Base-by-base conservation (phyloP, 495 filamentous ascomycete species). In the Penicillium cinerascens region DNA sequence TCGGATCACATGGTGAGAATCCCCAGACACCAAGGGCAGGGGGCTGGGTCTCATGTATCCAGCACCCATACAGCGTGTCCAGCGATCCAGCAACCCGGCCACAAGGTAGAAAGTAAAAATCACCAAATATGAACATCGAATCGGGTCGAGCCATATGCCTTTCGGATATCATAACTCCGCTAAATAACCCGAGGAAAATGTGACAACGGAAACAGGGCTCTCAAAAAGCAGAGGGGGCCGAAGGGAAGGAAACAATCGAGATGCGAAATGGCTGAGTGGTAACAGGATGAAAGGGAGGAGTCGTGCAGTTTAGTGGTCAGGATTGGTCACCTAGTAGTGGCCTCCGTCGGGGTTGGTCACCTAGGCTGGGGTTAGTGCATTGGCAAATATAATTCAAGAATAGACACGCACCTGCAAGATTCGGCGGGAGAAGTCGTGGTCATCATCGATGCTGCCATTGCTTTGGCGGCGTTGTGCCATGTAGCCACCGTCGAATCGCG, bases 401-500 rank as follows among this genome's bases (percentile, higher is more conserved):
- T 8, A 21, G 49, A 1, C 47, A 71, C 80, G 50, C 75, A 93
- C 93, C 84, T 93, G 89, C 65, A 98, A 78, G 68, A 98, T 96
- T 63, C 87, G 87, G 69, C 93, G 82, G 51, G 93, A 97, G 73
- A 97, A 98, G 70, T 97, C 93, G 68, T 95, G 84, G 72, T 96
- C 93, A 67, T 98, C 95, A 59, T 92, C 92, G 65, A 98, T 97
- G 73, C 92, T 97, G 59, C 92, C 93, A 70, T 92, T 89, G 71
- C 93, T 97, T 75, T 92, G 84, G 68, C 93, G 83, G 63, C 91
- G 79, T 58, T 93, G 84, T 50, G 84, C 83, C 85, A 96, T 88
- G 49, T 78, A 80, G 44, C 87, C 83, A 20, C 92, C 90, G 56
- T 98, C 93, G 52, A 97, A 86, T 20, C 95, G 82, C 40, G 87